Percentiles rank a stretch among this genome's conserved stretches.
Evolutionary conservation across 2,329 filamentous ascomycete species (phyloP).

Genomic region (Dendrostoma leiphaemia): DNA sequence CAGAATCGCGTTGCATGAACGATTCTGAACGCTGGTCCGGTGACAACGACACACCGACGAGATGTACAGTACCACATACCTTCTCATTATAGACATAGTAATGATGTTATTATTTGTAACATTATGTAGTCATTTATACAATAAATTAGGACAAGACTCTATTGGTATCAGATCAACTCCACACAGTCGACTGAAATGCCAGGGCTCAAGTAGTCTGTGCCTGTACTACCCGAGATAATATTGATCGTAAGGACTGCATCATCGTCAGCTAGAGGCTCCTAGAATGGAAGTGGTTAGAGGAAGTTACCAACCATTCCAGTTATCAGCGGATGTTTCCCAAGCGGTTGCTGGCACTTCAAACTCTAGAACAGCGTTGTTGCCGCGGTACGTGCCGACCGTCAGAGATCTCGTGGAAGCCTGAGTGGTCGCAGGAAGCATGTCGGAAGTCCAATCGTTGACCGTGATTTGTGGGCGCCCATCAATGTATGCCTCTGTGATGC

Average conservation of each 20-base stretch:
- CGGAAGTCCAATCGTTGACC: slow-evolving; percentile 30
- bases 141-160: too few relatives aligned
- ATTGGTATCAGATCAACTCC: slow-evolving; percentile 24
- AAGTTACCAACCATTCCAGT: slow-evolving; percentile 26
- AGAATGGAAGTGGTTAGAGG: too few relatives aligned
- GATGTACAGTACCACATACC: too few relatives aligned
- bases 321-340: slow-evolving; percentile 26
- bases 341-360: slow-evolving; percentile 27
- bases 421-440: slow-evolving; percentile 25
- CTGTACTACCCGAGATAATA: slow-evolving; percentile 28
- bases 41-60: too few relatives aligned
- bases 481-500: slow-evolving; percentile 31
- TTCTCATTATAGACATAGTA: neutral
- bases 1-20: too few relatives aligned
- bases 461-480: slow-evolving; percentile 29
- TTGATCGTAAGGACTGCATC: slow-evolving; percentile 25
- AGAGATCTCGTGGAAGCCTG: slow-evolving; percentile 30
- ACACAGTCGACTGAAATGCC: slow-evolving; percentile 29
- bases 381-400: slow-evolving; percentile 32
- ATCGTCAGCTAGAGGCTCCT: too few relatives aligned
- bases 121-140: too few relatives aligned
- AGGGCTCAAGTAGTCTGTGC: slow-evolving; percentile 26
- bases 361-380: slow-evolving; percentile 29
- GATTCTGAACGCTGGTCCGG: too few relatives aligned
- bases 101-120: too few relatives aligned